Evolutionary conservation across 1,139 yeast species (phyloP).

Genomic region (Candida smagusa): DNA sequence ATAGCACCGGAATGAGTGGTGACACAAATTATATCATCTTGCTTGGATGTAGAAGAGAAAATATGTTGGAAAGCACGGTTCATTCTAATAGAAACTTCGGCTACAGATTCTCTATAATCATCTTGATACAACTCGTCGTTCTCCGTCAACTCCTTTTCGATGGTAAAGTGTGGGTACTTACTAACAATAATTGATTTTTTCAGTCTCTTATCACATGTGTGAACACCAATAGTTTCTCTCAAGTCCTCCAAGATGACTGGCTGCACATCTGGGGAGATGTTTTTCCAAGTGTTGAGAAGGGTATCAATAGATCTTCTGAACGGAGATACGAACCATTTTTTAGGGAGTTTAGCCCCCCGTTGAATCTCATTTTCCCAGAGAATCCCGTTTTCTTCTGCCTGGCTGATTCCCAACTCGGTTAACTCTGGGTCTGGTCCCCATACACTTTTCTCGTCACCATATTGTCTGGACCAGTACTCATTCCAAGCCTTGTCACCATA

Average conservation of each 20-base stretch:
- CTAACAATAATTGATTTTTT: conserved; percentile 26
- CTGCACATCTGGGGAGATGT: conserved; percentile 23
- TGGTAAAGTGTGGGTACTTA: conserved; percentile 30
- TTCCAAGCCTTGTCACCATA: conserved; percentile 46
- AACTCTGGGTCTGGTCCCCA: conserved; percentile 51
- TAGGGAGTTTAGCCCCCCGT: conserved; percentile 20
- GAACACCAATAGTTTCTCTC: conserved; percentile 44
- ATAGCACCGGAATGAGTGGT: conserved; percentile 43
- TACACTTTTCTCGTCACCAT: conserved; percentile 41
- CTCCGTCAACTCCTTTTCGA: conserved; percentile 40
- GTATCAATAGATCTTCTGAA: conserved; percentile 39
- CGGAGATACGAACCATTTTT: conserved; percentile 34
- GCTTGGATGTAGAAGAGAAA: conserved; percentile 20
- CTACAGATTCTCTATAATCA: conserved; percentile 40
- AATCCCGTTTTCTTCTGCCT: conserved; percentile 30
- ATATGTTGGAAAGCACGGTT: conserved; percentile 35
- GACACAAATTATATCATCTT: conserved; percentile 25
- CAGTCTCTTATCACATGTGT: conserved; percentile 44
- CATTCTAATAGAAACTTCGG: conserved; percentile 39
- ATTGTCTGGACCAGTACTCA: conserved; percentile 38
- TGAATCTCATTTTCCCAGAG: conserved; percentile 16
- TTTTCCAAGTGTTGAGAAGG: conserved; percentile 25
- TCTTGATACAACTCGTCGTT: conserved; percentile 37
- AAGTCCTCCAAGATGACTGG: conserved; percentile 41
- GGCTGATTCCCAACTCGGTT: conserved; percentile 37